phyloP scores from a whole-genome alignment of 169 alveolate species.

The Plasmodium yoelii region DNA sequence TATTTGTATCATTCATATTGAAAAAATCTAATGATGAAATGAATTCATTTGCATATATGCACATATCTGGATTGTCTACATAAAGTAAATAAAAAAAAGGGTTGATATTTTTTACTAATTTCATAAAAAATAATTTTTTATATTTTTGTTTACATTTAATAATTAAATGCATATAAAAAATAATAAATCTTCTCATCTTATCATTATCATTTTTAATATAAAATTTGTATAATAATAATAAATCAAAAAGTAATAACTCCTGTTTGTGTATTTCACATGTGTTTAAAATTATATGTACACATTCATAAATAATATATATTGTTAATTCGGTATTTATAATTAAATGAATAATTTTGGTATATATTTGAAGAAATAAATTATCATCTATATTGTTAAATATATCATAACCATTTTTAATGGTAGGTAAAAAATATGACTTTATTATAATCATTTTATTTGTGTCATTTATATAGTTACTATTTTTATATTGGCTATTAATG shows the following conservation, averaged over 20 bases:
- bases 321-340: slow-evolving; percentile 27
- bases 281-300: slow-evolving; percentile 41
- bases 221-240: slow-evolving; percentile 25
- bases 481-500: neutral
- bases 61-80: slow-evolving; percentile 24
- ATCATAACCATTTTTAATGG: neutral
- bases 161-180: slow-evolving; percentile 29
- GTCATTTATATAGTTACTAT: too few species aligned
- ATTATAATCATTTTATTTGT: too few species aligned
- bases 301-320: slow-evolving; percentile 46
- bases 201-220: slow-evolving; percentile 30
- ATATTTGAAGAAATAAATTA: slow-evolving; percentile 30
- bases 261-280: slow-evolving; percentile 16
- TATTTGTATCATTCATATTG: neutral
- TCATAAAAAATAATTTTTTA: slow-evolving; percentile 9
- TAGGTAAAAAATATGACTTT: neutral
- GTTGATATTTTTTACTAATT: slow-evolving; percentile 17
- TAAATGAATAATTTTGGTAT: slow-evolving; percentile 26
- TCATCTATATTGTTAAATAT: neutral
- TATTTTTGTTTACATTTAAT: slow-evolving; percentile 3
- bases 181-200: slow-evolving; percentile 31
- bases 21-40: slow-evolving; percentile 5
- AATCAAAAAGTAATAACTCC: slow-evolving; percentile 30
- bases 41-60: slow-evolving; percentile 12
- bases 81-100: slow-evolving; percentile 22